Evolutionary conservation across 371 early-diverging fungal species (phyloP), one percentile per base, ranked within the genome.

Genomic region (Dinochytrium kinnereticum): DNA sequence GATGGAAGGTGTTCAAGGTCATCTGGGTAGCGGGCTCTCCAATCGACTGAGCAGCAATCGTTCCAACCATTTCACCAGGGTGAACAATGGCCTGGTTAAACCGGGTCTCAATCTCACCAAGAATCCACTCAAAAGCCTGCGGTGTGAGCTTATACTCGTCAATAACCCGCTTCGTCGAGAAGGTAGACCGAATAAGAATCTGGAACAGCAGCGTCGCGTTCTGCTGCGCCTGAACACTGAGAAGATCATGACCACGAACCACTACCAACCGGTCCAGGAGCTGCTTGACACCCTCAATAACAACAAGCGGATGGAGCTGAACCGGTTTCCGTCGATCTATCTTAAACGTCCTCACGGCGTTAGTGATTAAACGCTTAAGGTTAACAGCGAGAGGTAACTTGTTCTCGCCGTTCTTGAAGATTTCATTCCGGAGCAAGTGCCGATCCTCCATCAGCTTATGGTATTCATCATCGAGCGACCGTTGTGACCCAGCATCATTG

Each of bases 1-100:
- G 79, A 87, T 99, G 99, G 95, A 99, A 99, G 68, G 99, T 99
- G 83, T 99, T 99, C 72, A 99, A 85, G 30, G 99, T 99, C 99
- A 99, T 99, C 81, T 99, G 99, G 24, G 99, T 99, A 26, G 99
- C 99, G 64, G 99, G 99, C 84, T 99, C 99, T 84, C 99, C 99
- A 86, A 99, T 98, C 53, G 97, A 97, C 85, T 99, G 99, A 17
- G 99, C 99, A 44, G 99, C 99, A 74, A 99, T 88, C 13, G 97
- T 97, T 40, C 99, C 99, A 36, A 99, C 97, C 99, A 99, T 99
- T 88, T 99, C 99, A 64, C 98, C 98, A 3, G 99, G 95, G 66
- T 94, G 91, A 40, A 98, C 98, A 57, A 94, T 89, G 26, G 98
- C 88, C 71, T 91, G 92, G 76, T 92, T 88, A 85, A 98, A 97